Percentiles rank a stretch among this genome's conserved stretches.
These are phyloP conservation scores for Tetracladium maxilliforme DNA, from an alignment of 2,329 filamentous ascomycete genomes.

Conservation along the genomic window DNA sequence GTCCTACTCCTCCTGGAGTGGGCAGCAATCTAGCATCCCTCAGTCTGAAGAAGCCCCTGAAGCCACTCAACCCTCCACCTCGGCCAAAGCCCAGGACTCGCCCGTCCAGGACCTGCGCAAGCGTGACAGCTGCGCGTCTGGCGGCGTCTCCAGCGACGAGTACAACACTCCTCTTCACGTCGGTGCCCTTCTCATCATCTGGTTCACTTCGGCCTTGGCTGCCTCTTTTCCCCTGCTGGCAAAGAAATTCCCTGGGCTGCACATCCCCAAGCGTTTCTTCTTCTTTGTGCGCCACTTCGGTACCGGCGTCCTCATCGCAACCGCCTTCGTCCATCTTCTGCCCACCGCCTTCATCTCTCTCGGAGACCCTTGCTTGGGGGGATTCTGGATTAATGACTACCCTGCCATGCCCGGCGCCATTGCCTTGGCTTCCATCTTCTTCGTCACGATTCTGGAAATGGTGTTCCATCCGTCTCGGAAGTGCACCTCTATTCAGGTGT, in stretches of 20 bases:
- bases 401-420: conserved; percentile 31
- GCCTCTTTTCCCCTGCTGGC: conserved; percentile 44
- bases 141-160: conserved; percentile 2
- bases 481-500: no score
- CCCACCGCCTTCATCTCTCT: conserved; percentile 54
- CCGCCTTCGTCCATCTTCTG: conserved; percentile 65
- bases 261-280: conserved; percentile 42
- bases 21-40: no score
- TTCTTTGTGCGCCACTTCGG: conserved; percentile 61
- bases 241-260: conserved; percentile 38
- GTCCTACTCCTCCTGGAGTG: no score
- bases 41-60: no score
- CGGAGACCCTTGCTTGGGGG: conserved; percentile 44
- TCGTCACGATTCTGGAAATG: conserved; percentile 38
- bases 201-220: conserved; percentile 41
- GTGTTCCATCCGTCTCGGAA: conserved; percentile 30
- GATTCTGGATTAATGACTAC: conserved; percentile 27
- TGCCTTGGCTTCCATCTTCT: conserved; percentile 24
- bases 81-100: no score
- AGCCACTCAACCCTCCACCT: no score
- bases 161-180: conserved; percentile 58
- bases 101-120: no score
- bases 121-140: no score
- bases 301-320: conserved; percentile 68
- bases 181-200: conserved; percentile 41